Conservation (phyloP, 2,329 filamentous ascomycete species). For the Sporothrix phasma region DNA sequence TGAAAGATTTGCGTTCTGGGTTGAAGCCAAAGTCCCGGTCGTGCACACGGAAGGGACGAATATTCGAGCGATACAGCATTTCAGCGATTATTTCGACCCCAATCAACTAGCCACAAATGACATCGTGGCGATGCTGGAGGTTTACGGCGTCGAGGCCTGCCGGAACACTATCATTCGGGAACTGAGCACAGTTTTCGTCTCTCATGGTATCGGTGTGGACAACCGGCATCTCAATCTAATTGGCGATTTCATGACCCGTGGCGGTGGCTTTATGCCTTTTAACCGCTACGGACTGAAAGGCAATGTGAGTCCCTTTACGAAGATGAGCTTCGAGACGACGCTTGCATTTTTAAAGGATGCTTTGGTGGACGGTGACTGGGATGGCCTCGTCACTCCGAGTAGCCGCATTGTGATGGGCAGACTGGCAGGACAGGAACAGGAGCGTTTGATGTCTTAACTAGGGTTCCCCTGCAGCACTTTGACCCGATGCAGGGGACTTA, state of each 20-base stretch:
- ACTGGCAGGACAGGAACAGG: constrained; percentile 77
- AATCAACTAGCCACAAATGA: constrained; percentile 87
- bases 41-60: constrained; percentile 82
- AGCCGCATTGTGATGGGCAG: constrained; percentile 80
- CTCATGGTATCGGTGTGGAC: constrained; percentile 88
- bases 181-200: constrained; percentile 73
- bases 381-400: constrained; percentile 77
- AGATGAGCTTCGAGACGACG: constrained; percentile 99
- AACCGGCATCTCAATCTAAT: constrained; percentile 89
- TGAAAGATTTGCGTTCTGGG: constrained; percentile 37
- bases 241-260: constrained; percentile 94
- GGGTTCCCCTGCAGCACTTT: constrained; percentile 43
- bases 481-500: constrained; percentile 22
- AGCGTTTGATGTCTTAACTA: constrained; percentile 75
- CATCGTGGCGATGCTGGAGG: constrained; percentile 69
- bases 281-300: constrained; percentile 80
- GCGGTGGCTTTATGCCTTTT: constrained; percentile 81
- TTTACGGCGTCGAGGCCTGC: constrained; percentile 90
- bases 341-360: constrained; percentile 89
- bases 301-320: constrained; percentile 84
- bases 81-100: constrained; percentile 74
- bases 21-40: constrained; percentile 41
- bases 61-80: constrained; percentile 80
- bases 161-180: constrained; percentile 80
- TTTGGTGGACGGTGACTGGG: constrained; percentile 79